These are phyloP conservation scores for Candida gorgasii DNA, from an alignment of 805 yeast genomes.

Conservation along the genomic window DNA sequence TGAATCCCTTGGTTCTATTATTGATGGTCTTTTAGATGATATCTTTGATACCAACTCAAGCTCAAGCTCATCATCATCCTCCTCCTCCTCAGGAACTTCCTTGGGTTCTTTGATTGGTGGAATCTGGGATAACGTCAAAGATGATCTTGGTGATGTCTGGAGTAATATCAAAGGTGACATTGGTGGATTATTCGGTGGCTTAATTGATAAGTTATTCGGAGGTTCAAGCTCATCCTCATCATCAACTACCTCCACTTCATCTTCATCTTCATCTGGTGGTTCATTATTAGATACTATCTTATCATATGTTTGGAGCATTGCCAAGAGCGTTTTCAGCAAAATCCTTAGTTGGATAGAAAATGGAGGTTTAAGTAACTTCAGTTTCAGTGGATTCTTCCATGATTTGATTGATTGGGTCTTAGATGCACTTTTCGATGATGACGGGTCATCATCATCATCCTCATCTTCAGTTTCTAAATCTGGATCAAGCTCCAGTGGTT, in stretches of 20 bases:
- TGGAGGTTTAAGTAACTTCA: constrained; percentile 7
- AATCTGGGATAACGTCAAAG: constrained; percentile 2
- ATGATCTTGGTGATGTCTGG: constrained; percentile 2
- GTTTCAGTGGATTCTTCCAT: constrained; percentile 13
- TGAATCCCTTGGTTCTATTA: constrained; percentile 15
- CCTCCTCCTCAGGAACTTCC: constrained; percentile 10
- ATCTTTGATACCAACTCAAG: constrained; percentile 15
- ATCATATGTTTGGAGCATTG: not conserved
- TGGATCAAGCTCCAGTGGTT: constrained; percentile 7
- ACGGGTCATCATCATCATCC: constrained; percentile 16
- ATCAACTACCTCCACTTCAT: too few relatives aligned
- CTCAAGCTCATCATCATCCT: constrained; percentile 6
- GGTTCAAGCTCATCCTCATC: too few relatives aligned
- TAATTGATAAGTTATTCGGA: constrained; percentile 16
- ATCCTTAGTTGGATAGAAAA: constrained; percentile 14
- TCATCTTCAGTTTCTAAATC: constrained; percentile 12
- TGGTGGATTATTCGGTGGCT: constrained; percentile 11
- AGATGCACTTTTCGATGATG: constrained; percentile 22
- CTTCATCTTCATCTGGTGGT: constrained; percentile 9
- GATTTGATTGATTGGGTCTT: constrained; percentile 19
- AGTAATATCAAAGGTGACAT: not conserved
- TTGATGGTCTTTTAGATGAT: constrained; percentile 18
- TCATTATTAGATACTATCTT: constrained; percentile 6
- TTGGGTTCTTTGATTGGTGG: constrained; percentile 12
- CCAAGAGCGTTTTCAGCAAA: constrained; percentile 9